phyloP scores from a whole-genome alignment of 495 filamentous ascomycete genomes.

The Aspergillus leporis region DNA sequence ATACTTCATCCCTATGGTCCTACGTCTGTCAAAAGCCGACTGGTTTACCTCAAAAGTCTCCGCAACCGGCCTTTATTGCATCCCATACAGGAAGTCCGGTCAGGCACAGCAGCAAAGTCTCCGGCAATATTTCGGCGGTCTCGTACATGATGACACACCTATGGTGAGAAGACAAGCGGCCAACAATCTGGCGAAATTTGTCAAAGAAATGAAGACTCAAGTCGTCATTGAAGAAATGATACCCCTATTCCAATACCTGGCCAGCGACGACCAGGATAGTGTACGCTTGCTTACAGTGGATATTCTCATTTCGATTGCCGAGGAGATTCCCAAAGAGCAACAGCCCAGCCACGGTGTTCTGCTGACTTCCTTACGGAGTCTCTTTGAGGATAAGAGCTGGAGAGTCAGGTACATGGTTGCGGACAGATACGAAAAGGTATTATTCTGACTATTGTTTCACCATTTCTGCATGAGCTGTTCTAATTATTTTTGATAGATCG shows the following conservation, averaged over 20 bases:
- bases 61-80: conserved; percentile 89
- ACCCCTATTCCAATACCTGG: conserved; percentile 95
- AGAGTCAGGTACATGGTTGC: conserved; percentile 99
- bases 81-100: conserved; percentile 86
- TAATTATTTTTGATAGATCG: conserved; percentile 62
- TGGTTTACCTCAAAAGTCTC: conserved; percentile 99
- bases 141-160: conserved; percentile 97
- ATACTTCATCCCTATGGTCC: conserved; percentile 89
- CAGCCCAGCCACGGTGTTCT: conserved; percentile 94
- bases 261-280: conserved; percentile 94
- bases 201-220: conserved; percentile 87
- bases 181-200: conserved; percentile 94
- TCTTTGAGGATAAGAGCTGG: conserved; percentile 99
- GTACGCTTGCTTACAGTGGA: conserved; percentile 95
- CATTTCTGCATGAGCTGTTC: background rate
- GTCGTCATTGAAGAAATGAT: conserved; percentile 99
- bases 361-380: conserved; percentile 80
- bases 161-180: conserved; percentile 98
- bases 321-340: conserved; percentile 96
- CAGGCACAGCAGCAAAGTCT: conserved; percentile 82
- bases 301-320: conserved; percentile 92
- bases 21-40: conserved; percentile 96
- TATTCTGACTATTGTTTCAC: conserved; percentile 9
- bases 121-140: conserved; percentile 82
- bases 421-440: conserved; percentile 94